Conservation (phyloP, 345 rosid species). For the Salix exigua region DNA sequence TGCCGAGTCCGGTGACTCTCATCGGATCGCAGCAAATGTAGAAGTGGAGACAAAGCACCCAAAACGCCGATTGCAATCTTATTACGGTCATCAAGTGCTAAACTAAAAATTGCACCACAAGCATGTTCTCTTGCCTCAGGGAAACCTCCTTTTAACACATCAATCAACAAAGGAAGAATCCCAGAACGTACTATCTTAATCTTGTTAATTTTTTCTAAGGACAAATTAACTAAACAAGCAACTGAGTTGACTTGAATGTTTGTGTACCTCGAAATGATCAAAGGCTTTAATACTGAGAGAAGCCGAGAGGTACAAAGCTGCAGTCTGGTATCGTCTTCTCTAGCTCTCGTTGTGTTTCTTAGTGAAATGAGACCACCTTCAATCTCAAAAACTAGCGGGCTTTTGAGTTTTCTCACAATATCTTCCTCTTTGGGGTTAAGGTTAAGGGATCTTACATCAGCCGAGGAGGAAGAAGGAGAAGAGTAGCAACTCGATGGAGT, state of each 20-base stretch:
- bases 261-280: slow-evolving; percentile 55
- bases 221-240: slow-evolving; percentile 75
- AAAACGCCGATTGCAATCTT: slow-evolving; percentile 83
- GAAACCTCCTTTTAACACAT: slow-evolving; percentile 65
- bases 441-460: slow-evolving; percentile 34
- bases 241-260: slow-evolving; percentile 62
- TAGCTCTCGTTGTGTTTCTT: slow-evolving; percentile 50
- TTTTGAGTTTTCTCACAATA: slow-evolving; percentile 43
- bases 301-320: slow-evolving; percentile 53
- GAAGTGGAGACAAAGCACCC: slow-evolving; percentile 75
- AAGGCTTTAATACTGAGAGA: slow-evolving; percentile 44
- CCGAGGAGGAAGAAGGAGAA: slow-evolving; percentile 51
- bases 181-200: slow-evolving; percentile 84
- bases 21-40: slow-evolving; percentile 51
- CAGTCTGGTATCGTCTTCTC: slow-evolving; percentile 38
- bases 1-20: slow-evolving; percentile 54
- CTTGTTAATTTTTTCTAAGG: slow-evolving; percentile 63
- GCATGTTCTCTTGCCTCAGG: slow-evolving; percentile 81
- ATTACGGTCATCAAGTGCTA: slow-evolving; percentile 72
- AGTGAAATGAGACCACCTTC: slow-evolving; percentile 61
- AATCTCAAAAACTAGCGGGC: slow-evolving; percentile 40
- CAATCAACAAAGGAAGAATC: slow-evolving; percentile 59
- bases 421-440: slow-evolving; percentile 48
- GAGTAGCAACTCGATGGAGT: slow-evolving; percentile 61
- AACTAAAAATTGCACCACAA: slow-evolving; percentile 67